Evolutionary conservation across 805 yeast genomes (phyloP).

Genomic region (Saccharomycopsis guyanensis): DNA sequence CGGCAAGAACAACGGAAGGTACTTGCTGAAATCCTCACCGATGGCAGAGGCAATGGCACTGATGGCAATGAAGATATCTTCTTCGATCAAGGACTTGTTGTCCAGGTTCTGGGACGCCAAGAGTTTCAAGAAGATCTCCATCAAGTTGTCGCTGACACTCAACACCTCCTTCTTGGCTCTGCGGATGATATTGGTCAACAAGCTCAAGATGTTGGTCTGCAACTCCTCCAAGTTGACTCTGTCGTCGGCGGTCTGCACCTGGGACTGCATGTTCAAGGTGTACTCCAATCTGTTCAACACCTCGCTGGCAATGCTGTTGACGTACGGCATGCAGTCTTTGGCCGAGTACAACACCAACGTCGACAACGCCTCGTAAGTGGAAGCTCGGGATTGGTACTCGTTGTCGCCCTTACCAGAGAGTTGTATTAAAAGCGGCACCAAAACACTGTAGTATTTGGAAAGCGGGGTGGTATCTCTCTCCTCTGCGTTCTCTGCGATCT

Average conservation of each 20-base stretch:
- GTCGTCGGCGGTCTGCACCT: conserved; percentile 60
- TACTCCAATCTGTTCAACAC: conserved; percentile 64
- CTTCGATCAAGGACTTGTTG: conserved; percentile 73
- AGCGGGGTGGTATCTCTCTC: conserved; percentile 45
- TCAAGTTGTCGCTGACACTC: conserved; percentile 71
- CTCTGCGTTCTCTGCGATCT: conserved; percentile 33
- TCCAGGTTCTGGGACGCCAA: conserved; percentile 47
- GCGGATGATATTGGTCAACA: conserved; percentile 77
- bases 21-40: conserved; percentile 62
- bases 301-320: conserved; percentile 68
- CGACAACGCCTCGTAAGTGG: conserved; percentile 93
- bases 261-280: conserved; percentile 49
- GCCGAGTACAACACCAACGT: conserved; percentile 73
- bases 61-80: conserved; percentile 87
- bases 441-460: conserved; percentile 61
- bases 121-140: conserved; percentile 74
- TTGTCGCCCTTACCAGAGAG: conserved; percentile 71
- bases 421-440: conserved; percentile 63
- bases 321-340: conserved; percentile 55
- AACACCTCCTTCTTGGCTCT: conserved; percentile 62
- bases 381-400: conserved; percentile 82
- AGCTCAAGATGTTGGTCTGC: conserved; percentile 68
- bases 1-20: conserved; percentile 78
- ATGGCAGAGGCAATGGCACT: conserved; percentile 83
- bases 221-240: conserved; percentile 76